These are phyloP conservation scores for Dacryopinax spathularia DNA, from an alignment of 768 basidiomycete genomes.

Conservation along the genomic window DNA sequence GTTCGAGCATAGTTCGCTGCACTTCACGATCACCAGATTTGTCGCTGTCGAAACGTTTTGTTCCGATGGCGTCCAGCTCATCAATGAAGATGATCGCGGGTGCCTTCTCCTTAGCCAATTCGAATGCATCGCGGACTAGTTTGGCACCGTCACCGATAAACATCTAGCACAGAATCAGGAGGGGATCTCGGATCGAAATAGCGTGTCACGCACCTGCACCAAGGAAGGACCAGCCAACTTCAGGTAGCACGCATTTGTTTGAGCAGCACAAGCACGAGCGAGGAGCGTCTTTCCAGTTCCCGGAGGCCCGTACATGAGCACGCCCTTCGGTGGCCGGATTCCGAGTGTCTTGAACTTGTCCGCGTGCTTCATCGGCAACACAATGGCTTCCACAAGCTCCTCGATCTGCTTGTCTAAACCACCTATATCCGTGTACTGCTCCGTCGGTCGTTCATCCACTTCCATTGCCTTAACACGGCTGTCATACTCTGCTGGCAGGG, in stretches of 20 bases:
- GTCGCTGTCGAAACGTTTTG: slow-evolving; percentile 95
- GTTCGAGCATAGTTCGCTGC: slow-evolving; percentile 98
- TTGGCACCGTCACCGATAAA: slow-evolving; percentile 99
- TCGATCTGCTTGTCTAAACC: slow-evolving; percentile 99
- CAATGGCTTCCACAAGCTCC: slow-evolving; percentile 94
- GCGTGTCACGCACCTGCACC: slow-evolving; percentile 45
- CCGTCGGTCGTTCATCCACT: slow-evolving; percentile 94
- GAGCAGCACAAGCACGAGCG: slow-evolving; percentile 93
- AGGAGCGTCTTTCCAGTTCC: slow-evolving; percentile 96
- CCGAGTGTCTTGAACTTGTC: slow-evolving; percentile 98
- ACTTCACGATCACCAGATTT: slow-evolving; percentile 99
- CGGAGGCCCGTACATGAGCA: slow-evolving; percentile 97
- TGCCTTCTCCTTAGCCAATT: slow-evolving; percentile 93
- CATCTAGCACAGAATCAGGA: slow-evolving; percentile 36
- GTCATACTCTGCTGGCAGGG: slow-evolving; percentile 91
- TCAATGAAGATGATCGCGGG: slow-evolving; percentile 99
- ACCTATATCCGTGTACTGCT: slow-evolving; percentile 94
- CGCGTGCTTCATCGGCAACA: slow-evolving; percentile 94
- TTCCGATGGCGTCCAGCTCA: slow-evolving; percentile 96
- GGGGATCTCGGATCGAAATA: background rate
- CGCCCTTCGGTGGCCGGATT: slow-evolving; percentile 94
- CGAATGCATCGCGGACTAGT: slow-evolving; percentile 95
- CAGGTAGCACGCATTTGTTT: slow-evolving; percentile 94
- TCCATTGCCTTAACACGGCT: slow-evolving; percentile 99
- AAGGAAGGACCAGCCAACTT: slow-evolving; percentile 95